phyloP scores from a whole-genome alignment of 2,329 filamentous ascomycete genomes.

The Nigrospora sphaerica region DNA sequence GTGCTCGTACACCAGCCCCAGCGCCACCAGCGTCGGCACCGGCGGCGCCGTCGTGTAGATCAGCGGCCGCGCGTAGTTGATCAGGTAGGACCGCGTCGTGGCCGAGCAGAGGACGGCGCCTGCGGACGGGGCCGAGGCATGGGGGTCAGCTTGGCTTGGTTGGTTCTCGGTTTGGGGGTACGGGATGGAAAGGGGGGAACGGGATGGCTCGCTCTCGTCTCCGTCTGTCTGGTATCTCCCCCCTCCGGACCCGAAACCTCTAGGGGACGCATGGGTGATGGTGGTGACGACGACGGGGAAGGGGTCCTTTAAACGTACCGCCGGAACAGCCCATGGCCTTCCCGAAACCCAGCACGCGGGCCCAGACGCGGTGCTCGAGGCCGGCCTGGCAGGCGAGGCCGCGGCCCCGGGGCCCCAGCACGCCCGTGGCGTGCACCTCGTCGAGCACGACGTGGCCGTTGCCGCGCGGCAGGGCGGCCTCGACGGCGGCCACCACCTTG shows the following conservation, averaged over 20 bases:
- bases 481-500: slow-evolving; percentile 51
- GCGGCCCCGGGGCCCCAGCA: slow-evolving; percentile 47
- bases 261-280: too few species aligned
- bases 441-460: slow-evolving; percentile 61
- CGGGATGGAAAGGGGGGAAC: too few species aligned
- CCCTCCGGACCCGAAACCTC: too few species aligned
- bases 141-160: slow-evolving; percentile 7
- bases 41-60: slow-evolving; percentile 70
- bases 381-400: slow-evolving; percentile 52
- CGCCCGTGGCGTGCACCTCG: slow-evolving; percentile 60
- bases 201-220: too few species aligned
- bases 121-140: slow-evolving; percentile 19
- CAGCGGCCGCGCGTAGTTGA: slow-evolving; percentile 69
- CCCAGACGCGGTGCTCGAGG: slow-evolving; percentile 48
- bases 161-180: not conserved
- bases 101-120: slow-evolving; percentile 57
- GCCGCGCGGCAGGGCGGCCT: slow-evolving; percentile 43
- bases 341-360: slow-evolving; percentile 58
- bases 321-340: slow-evolving; percentile 64
- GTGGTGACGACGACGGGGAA: too few species aligned
- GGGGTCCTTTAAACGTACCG: slow-evolving; percentile 33
- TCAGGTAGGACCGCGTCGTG: slow-evolving; percentile 53
- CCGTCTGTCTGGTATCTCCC: too few species aligned
- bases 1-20: slow-evolving; percentile 21
- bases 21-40: slow-evolving; percentile 38